phyloP scores from a whole-genome alignment of 1,284 basidiomycete genomes.

The Ceratobasidium theobromae region DNA sequence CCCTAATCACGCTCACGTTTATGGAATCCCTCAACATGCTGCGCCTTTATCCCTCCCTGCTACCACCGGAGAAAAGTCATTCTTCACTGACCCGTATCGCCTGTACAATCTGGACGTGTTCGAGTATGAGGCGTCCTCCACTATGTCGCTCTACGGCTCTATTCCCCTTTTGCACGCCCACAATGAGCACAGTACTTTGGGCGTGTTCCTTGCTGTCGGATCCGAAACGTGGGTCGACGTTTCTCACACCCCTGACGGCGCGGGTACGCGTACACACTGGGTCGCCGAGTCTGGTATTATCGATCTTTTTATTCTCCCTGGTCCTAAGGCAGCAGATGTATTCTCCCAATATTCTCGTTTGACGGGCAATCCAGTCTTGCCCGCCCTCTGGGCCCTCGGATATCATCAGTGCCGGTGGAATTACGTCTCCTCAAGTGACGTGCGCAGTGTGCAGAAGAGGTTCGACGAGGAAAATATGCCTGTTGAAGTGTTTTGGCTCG shows the following conservation, averaged over 20 bases:
- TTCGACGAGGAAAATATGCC: conserved; percentile 96
- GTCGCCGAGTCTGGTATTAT: conserved; percentile 96
- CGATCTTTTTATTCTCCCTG: conserved; percentile 91
- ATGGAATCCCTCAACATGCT: conserved; percentile 96
- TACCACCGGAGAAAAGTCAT: conserved; percentile 68
- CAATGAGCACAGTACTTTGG: conserved; percentile 78
- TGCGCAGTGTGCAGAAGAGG: conserved; percentile 80
- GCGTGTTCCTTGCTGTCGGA: conserved; percentile 85
- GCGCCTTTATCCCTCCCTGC: conserved; percentile 86
- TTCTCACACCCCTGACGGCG: conserved; percentile 60
- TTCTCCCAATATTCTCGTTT: conserved; percentile 85
- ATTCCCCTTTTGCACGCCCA: conserved; percentile 96
- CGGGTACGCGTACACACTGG: conserved; percentile 82
- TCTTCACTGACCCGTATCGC: conserved; percentile 89
- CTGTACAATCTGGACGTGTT: conserved; percentile 98
- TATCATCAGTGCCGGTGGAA: conserved; percentile 99
- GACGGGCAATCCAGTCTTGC: conserved; percentile 84
- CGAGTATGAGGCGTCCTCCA: conserved; percentile 83
- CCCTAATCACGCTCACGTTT: conserved; percentile 86
- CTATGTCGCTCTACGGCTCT: conserved; percentile 90
- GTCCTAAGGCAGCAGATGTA: conserved; percentile 77
- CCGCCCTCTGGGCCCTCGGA: conserved; percentile 87
- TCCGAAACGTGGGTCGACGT: conserved; percentile 98
- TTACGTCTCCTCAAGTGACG: conserved; percentile 88
- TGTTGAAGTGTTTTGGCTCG: conserved; percentile 97